These are phyloP conservation scores for Linderniella brevidens DNA, from an alignment of 257 asterid genomes.

Conservation along the genomic window DNA sequence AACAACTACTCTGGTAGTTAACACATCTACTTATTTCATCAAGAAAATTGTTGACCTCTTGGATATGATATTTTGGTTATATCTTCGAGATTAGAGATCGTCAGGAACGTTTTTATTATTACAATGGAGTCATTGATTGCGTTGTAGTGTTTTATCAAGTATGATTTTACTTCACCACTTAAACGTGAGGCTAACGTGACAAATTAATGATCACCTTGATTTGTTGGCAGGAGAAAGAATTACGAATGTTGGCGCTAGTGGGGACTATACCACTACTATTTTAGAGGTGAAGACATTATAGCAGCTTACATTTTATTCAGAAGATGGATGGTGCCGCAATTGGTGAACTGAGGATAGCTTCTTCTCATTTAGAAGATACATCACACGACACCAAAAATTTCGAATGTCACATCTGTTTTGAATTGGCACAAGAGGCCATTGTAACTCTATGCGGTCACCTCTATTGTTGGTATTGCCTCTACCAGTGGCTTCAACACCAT, in stretches of 20 bases:
- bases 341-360: slow-evolving; percentile 17
- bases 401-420: slow-evolving; percentile 88
- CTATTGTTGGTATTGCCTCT: slow-evolving; percentile 92
- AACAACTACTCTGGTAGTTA: slow-evolving; percentile 68
- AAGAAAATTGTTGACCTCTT: slow-evolving; percentile 62
- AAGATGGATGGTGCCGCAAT: slow-evolving; percentile 33
- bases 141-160: not conserved
- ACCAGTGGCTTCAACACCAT: slow-evolving; percentile 75
- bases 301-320: too few species aligned
- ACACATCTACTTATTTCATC: slow-evolving; percentile 68
- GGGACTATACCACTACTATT: slow-evolving; percentile 57
- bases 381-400: slow-evolving; percentile 34
- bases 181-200: slow-evolving; percentile 4
- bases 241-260: slow-evolving; percentile 80
- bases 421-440: slow-evolving; percentile 70
- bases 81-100: too few species aligned
- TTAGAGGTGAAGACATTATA: slow-evolving; percentile 76
- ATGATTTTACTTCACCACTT: too few species aligned
- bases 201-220: slow-evolving; percentile 1
- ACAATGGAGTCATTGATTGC: not conserved
- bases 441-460: slow-evolving; percentile 96
- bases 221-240: slow-evolving; percentile 52
- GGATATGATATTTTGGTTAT: slow-evolving; percentile 36
- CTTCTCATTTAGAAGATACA: slow-evolving; percentile 23
- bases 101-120: too few species aligned